Base-by-base conservation (phyloP, 495 filamentous ascomycete genomes). In the Aspergillus taichungensis region DNA sequence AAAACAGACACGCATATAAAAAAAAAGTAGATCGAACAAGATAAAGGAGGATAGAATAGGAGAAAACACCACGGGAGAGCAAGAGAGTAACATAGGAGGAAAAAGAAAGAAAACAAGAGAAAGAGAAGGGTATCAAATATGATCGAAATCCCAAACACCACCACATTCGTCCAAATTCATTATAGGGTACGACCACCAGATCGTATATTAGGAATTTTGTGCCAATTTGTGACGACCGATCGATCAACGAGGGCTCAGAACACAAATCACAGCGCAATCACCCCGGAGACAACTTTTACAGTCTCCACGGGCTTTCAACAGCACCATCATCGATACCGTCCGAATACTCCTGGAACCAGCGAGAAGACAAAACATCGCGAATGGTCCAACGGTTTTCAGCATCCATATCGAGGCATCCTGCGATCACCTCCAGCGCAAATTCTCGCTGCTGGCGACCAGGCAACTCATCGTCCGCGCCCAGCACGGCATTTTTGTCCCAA, bases 401-500 rank as follows among this genome's bases (percentile, higher is more conserved):
- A 27, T 76, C 55, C 73, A 77, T 73, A 31, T 74, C 68, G 3
- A 81, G 59, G 40, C 77, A 80, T 8, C 73, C 68, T 14, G 54
- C 53, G 30, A 80, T 62, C 14, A 80, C 44, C 18, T 79, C 73
- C 27, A 80, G 59, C 1, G 70, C 75, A 37, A 72, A 56, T 34
- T 69, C 56, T 37, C 64, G 52, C 45, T 64, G 54, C 37, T 59
- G 41, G 43, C 40, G 42, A 28, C 54, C 27, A 13, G 43, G 27
- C 3, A 42, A 37, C 34, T 68, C 59, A 10, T 34, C 34, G 3
- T 45, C 36, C 6, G 64, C 62, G 29, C 63, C 60, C n/a, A 75
- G 45, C n/a, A 80, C 55, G n/a, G 68, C 61, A 24, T 72, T 49
- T n/a, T 59, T 45, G 49, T 83, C 62, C 79, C 80, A 88, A 12